Evolutionary conservation across 2,329 filamentous ascomycete genomes (phyloP), one percentile per base, ranked within the genome.

Genomic region (Trichoderma hamatum): DNA sequence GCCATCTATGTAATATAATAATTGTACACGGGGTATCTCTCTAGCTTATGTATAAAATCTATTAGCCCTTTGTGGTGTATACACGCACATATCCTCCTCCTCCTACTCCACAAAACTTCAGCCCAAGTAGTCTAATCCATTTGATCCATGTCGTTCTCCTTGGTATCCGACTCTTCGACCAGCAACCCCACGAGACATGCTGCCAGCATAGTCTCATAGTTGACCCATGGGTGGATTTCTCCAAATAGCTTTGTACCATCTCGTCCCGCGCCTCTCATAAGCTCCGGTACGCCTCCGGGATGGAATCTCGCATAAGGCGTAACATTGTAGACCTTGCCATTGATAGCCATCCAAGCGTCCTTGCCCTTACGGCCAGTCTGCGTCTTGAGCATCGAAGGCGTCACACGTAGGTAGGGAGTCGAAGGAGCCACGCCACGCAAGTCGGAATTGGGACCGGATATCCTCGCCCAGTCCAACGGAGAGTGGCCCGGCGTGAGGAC

Each of bases 251-350:
- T 84, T 2, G 86, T 89, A 43, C 86, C 89, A 75, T 91, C 89
- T 68, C 84, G 81, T 0, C 84, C 89, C 0, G 89, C 89, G 39
- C 83, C 85, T 36, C 87, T 82, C 78, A 91, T 80, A 71, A 96
- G 79, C 80, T 96, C 92, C 5, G 89, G 88, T 74, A 90, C 88
- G 10, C 92, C 96, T 26, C 96, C 96, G 0, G 96, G 96, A 78
- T 99, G 96, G 77, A 94, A 99, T 1, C 92, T 89, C 43, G 94
- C 78, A 77, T 98, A 99, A 0, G 95, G 93, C 0, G 90, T 91
- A 69, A 99, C 90, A 76, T 98, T 98, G 81, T 98, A 99, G 32
- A 98, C 95, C 75, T 92, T 92, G 1, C 95, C 94, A 70, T 93
- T 91, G 70, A 97, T 90, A 1, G 89, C 92, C 70, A 92, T 96